A percentile compares a stretch with the other conserved stretches of the same genome.
phyloP scores from a whole-genome alignment of 2,329 filamentous ascomycete species.

The Alternaria burnsii region DNA sequence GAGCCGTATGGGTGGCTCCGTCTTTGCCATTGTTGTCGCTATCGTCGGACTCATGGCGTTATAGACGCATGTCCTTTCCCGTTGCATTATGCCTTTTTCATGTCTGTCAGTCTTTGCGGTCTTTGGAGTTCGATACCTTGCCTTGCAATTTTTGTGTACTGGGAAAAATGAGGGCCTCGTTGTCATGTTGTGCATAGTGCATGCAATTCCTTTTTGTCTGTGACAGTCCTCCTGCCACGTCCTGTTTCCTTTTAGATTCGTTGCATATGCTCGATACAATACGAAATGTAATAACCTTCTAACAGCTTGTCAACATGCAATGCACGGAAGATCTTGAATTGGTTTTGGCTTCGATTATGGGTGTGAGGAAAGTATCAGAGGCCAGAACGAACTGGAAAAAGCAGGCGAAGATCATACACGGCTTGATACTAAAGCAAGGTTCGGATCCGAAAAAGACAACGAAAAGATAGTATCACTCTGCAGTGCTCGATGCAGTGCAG shows the following conservation, averaged over 20 bases:
- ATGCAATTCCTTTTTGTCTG: not conserved
- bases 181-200: not conserved
- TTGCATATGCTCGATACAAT: not conserved
- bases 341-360: not conserved
- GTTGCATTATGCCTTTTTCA: not conserved
- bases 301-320: not conserved
- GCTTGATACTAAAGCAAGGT: not conserved
- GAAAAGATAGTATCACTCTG: not conserved
- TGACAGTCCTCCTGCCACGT: not conserved
- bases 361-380: not conserved
- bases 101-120: not conserved
- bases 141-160: not conserved
- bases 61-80: constrained; percentile 18
- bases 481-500: not conserved
- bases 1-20: constrained; percentile 41
- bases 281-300: not conserved
- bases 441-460: not conserved
- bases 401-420: no score
- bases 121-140: constrained; percentile 4
- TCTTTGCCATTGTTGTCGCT: constrained; percentile 46
- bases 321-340: no score
- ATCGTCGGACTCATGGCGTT: constrained; percentile 43
- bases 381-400: no score
- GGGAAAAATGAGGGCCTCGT: no score
- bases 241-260: not conserved